A percentile compares a stretch with the other conserved stretches of the same genome.
Conservation (phyloP, 2,329 filamentous ascomycete genomes). For the Fonsecaea monophora region DNA sequence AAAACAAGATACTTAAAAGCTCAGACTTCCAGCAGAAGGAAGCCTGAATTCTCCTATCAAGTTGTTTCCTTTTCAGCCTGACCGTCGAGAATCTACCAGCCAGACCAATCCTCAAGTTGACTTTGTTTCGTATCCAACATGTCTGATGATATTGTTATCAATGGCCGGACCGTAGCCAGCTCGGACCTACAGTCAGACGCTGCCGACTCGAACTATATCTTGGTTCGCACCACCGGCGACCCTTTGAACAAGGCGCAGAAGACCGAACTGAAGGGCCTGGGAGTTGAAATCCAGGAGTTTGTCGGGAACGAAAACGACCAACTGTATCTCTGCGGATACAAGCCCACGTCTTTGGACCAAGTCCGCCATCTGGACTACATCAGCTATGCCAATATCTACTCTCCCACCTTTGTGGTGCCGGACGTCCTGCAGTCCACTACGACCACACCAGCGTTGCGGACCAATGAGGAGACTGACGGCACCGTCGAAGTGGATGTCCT, state of each 20-base stretch:
- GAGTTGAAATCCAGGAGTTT: constrained; percentile 2
- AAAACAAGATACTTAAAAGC: background rate
- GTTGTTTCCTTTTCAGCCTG: background rate
- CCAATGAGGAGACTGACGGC: constrained; percentile 5
- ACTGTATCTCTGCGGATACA: constrained; percentile 2
- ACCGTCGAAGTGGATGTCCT: background rate
- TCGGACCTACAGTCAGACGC: background rate
- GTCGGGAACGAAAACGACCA: background rate
- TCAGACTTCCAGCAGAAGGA: background rate
- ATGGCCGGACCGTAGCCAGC: background rate
- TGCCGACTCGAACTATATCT: constrained; percentile 2
- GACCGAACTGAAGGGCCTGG: background rate
- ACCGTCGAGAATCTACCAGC: background rate
- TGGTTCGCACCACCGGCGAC: background rate
- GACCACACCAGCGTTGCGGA: background rate
- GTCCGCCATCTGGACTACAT: background rate
- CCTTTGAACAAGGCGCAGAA: background rate
- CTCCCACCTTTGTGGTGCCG: background rate
- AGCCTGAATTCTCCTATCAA: background rate
- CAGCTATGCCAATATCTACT: constrained; percentile 1
- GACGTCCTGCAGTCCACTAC: background rate
- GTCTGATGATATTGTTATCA: constrained; percentile 3
- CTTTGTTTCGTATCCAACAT: background rate
- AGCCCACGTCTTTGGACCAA: background rate
- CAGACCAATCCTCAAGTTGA: background rate